Evolutionary conservation across 2,329 filamentous ascomycete species (phyloP).

Genomic region (Pyricularia grisea): DNA sequence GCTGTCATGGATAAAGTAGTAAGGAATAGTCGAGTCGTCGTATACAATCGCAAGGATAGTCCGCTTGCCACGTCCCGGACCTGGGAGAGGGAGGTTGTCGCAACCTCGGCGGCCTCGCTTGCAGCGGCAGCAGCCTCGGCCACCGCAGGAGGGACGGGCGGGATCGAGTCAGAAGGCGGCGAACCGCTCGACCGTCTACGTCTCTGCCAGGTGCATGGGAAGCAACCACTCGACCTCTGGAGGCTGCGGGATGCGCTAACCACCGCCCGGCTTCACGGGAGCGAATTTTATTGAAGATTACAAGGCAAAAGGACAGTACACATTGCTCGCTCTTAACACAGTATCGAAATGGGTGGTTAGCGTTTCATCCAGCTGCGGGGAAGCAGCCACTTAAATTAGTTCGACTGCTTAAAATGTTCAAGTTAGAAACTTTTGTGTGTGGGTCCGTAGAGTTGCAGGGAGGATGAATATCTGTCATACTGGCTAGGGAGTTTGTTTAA

Average conservation of each 20-base stretch:
- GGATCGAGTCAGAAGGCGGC: constrained; percentile 53
- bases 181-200: constrained; percentile 58
- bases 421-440: no score
- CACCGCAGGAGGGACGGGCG: constrained; percentile 28
- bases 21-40: constrained; percentile 74
- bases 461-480: no score
- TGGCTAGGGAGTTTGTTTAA: no score
- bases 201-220: constrained; percentile 63
- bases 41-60: constrained; percentile 64
- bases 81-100: constrained; percentile 21
- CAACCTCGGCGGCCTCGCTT: constrained; percentile 10
- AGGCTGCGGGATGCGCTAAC: constrained; percentile 33
- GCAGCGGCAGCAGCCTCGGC: constrained; percentile 5
- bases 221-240: constrained; percentile 68
- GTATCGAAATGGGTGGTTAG: no score
- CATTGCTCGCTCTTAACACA: no score
- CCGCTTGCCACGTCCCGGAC: constrained; percentile 50
- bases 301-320: no score
- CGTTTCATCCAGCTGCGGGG: no score
- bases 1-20: constrained; percentile 80
- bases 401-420: no score
- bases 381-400: no score
- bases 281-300: no score
- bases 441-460: no score
- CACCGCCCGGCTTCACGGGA: constrained; percentile 19